A percentile compares a stretch with the other conserved stretches of the same genome.
Evolutionary conservation across 1,284 basidiomycete genomes (phyloP).

Genomic region (Trichosporon inkin): DNA sequence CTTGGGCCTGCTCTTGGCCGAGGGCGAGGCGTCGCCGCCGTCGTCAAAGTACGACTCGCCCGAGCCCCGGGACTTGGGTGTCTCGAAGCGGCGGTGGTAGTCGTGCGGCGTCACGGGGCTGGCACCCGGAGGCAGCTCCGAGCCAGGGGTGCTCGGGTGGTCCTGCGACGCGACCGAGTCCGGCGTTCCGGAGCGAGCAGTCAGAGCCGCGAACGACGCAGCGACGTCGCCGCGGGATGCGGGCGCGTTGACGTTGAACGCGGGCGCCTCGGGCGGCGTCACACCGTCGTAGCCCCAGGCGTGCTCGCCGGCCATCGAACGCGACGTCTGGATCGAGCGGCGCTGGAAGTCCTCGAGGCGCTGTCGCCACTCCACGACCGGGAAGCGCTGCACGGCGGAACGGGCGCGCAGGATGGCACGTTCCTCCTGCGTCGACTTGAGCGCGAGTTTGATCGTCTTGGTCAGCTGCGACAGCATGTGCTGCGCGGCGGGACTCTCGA

Average conservation of each 20-base stretch:
- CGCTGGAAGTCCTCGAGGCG: slow-evolving; percentile 89
- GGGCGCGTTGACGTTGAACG: background rate
- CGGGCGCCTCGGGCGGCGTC: background rate
- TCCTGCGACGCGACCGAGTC: background rate
- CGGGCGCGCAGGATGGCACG: slow-evolving; percentile 84
- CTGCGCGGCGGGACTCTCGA: slow-evolving; percentile 80
- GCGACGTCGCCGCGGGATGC: slow-evolving; percentile 25
- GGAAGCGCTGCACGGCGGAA: slow-evolving; percentile 89
- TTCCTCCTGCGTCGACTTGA: slow-evolving; percentile 83
- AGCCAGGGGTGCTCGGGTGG: slow-evolving; percentile 34
- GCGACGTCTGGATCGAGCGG: slow-evolving; percentile 70
- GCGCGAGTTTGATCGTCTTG: slow-evolving; percentile 87
- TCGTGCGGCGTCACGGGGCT: slow-evolving; percentile 7
- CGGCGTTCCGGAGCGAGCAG: background rate
- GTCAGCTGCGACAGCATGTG: slow-evolving; percentile 93
- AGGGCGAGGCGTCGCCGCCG: slow-evolving; percentile 8
- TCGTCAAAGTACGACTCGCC: slow-evolving; percentile 16
- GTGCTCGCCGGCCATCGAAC: slow-evolving; percentile 62
- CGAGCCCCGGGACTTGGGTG: slow-evolving; percentile 35
- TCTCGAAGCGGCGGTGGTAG: slow-evolving; percentile 47
- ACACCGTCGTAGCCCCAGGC: slow-evolving; percentile 58
- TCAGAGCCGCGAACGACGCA: slow-evolving; percentile 29
- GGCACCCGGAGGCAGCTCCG: slow-evolving; percentile 14
- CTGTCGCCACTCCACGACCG: slow-evolving; percentile 92
- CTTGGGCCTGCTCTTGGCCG: slow-evolving; percentile 45